Evolutionary conservation across 73 alveolate genomes (phyloP).

Genomic region (Paramecium biaurelia): DNA sequence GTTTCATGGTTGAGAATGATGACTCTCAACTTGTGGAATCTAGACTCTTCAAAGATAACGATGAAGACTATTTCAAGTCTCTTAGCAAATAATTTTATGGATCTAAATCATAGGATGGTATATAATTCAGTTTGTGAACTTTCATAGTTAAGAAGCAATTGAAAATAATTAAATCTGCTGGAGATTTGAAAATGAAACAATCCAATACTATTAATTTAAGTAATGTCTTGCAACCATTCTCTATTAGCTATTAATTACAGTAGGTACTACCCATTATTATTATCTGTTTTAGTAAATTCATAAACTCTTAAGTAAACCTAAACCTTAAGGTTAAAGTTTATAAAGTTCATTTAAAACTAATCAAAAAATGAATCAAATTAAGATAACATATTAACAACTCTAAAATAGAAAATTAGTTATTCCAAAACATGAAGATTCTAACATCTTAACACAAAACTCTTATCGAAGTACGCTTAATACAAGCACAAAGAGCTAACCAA

Average conservation of each 20-base stretch:
- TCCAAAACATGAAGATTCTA: background rate
- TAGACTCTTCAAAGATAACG: background rate
- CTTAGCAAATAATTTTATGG: conserved; percentile 34
- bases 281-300: conserved; percentile 5
- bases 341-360: background rate
- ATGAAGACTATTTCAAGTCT: conserved; percentile 33
- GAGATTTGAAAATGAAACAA: background rate
- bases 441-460: background rate
- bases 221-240: background rate
- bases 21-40: background rate
- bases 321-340: background rate
- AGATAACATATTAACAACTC: background rate
- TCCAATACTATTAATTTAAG: background rate
- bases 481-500: background rate
- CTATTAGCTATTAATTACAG: conserved; percentile 12
- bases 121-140: background rate
- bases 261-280: background rate
- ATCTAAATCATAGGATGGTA: conserved; percentile 15
- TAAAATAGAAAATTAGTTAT: background rate
- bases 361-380: background rate
- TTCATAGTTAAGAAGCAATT: background rate
- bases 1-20: conserved; percentile 39
- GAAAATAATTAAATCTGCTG: background rate
- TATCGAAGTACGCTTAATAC: conserved; percentile 8
- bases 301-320: conserved; percentile 8